Evolutionary conservation across 140 eudicot species (phyloP), one percentile per base, ranked within the genome.

Genomic region (Erigeron philadelphicus): DNA sequence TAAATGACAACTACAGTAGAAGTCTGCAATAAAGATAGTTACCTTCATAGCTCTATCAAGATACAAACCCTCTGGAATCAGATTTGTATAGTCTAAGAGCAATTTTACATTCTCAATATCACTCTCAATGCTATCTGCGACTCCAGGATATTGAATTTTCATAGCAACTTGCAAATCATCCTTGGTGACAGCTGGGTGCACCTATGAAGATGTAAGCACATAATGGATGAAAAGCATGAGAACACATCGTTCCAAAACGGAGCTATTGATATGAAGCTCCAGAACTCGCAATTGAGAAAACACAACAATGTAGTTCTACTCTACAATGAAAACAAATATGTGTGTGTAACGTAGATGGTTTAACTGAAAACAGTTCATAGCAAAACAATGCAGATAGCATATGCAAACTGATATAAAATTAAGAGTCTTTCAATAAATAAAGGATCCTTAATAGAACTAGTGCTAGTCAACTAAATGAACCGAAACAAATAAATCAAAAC

Each of bases 121-220:
- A 81, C 98, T 93, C 64, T 89, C 98, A 73, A 93, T 93, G 90
- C 98, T 93, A 76, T 93, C 87, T 25, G 98, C 96, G 62, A 93
- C 98, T 46, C 98, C 98, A 15, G 98, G 98, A 64, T 93, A 93
- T 78, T 93, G 98, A 64, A 93, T 86, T 74, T 93, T 93, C 88
- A 93, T 81, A 49, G 98, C 98, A 76, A 93, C 95, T 71, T 81
- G 71, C 76, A 81, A 19, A 72, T 90, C 98, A 79, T 86, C 96
- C 75, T 82, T 87, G 63, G 95, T 86, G 69, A 93, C 90, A 72
- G 95, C 96, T 61, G 67, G 75, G 67, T 93, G 98, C 35, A 93
- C 98, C 98, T 92, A 70, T 50, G 18, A 74, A 60, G 16, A 35
- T 6, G 68, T 58, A 53, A 81, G 70, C 79, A 73, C 68, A 42